Conservation (phyloP, 352 stramenopile species). For the Phytophthora fragariaefolia region DNA sequence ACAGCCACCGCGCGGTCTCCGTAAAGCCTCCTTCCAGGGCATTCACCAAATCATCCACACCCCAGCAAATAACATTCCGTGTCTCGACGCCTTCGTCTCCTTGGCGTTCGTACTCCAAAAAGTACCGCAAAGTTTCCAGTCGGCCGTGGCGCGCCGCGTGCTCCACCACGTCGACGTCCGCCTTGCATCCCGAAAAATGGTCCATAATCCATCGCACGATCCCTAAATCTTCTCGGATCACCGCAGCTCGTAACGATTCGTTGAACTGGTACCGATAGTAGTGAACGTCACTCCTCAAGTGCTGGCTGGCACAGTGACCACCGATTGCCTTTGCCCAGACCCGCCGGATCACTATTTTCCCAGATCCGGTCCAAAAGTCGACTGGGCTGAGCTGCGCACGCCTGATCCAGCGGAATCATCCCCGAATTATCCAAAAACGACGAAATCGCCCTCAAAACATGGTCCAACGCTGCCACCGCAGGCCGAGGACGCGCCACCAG, state of each 20-base stretch:
- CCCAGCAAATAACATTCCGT: constrained; percentile 16
- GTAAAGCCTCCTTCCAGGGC: constrained; percentile 9
- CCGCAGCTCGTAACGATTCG: constrained; percentile 3
- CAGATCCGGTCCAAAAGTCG: constrained; percentile 26
- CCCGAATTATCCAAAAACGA: neutral
- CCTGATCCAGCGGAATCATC: constrained; percentile 13
- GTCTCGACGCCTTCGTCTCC: neutral
- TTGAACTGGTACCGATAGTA: constrained; percentile 24
- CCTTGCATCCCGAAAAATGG: constrained; percentile 18
- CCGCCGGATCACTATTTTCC: constrained; percentile 12
- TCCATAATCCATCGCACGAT: constrained; percentile 16
- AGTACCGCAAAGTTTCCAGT: constrained; percentile 18
- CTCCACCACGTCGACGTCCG: constrained; percentile 21
- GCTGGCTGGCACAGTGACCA: constrained; percentile 17
- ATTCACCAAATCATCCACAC: constrained; percentile 19
- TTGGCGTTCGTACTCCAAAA: constrained; percentile 10
- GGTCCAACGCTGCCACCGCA: neutral
- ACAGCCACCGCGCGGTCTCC: constrained; percentile 13
- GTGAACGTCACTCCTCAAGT: constrained; percentile 15
- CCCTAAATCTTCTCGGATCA: constrained; percentile 12
- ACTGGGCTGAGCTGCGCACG: constrained; percentile 7
- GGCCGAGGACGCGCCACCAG: neutral
- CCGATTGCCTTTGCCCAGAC: neutral
- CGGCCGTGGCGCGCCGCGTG: constrained; percentile 13
- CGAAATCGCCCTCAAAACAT: neutral